Evolutionary conservation across 2,329 filamentous ascomycete species (phyloP).

Genomic region (Geosmithia morbida): DNA sequence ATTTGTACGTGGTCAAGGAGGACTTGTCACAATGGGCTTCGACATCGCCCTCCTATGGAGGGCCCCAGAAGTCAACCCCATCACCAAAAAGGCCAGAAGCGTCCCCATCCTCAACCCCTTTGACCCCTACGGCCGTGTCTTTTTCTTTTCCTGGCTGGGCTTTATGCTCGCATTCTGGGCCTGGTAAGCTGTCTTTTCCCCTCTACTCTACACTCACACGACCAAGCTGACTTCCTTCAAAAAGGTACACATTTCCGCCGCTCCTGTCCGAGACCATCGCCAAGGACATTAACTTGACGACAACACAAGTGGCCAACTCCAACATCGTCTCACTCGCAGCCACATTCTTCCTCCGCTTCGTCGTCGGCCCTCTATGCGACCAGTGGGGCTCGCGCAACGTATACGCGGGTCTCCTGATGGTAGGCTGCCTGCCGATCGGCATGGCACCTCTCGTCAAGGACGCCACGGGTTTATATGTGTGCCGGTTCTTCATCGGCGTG

Average conservation of each 20-base stretch:
- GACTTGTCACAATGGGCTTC: not conserved
- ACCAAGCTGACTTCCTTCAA: not conserved
- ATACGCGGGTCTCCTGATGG: slow-evolving; percentile 63
- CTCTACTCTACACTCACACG: not conserved
- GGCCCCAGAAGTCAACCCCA: slow-evolving; percentile 61
- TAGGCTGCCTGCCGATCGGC: slow-evolving; percentile 68
- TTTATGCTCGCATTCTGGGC: slow-evolving; percentile 84
- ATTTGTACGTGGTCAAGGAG: not conserved
- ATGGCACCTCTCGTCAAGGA: slow-evolving; percentile 64
- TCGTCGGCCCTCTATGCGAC: slow-evolving; percentile 77
- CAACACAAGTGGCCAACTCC: slow-evolving; percentile 67
- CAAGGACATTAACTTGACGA: slow-evolving; percentile 57
- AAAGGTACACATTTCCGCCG: slow-evolving; percentile 69
- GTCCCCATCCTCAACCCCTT: slow-evolving; percentile 68
- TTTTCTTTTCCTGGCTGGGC: slow-evolving; percentile 79
- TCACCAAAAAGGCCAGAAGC: slow-evolving; percentile 69
- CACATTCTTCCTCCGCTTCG: slow-evolving; percentile 58
- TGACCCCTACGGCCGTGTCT: slow-evolving; percentile 71
- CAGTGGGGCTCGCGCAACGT: slow-evolving; percentile 66
- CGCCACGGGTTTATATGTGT: slow-evolving; percentile 46
- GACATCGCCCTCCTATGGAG: slow-evolving; percentile 11
- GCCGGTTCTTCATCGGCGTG: slow-evolving; percentile 71
- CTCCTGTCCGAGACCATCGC: slow-evolving; percentile 66
- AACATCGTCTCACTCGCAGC: slow-evolving; percentile 70
- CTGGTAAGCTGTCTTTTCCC: slow-evolving; percentile 30